Conservation (phyloP, 352 stramenopile genomes). For the Pythium monospermum region DNA sequence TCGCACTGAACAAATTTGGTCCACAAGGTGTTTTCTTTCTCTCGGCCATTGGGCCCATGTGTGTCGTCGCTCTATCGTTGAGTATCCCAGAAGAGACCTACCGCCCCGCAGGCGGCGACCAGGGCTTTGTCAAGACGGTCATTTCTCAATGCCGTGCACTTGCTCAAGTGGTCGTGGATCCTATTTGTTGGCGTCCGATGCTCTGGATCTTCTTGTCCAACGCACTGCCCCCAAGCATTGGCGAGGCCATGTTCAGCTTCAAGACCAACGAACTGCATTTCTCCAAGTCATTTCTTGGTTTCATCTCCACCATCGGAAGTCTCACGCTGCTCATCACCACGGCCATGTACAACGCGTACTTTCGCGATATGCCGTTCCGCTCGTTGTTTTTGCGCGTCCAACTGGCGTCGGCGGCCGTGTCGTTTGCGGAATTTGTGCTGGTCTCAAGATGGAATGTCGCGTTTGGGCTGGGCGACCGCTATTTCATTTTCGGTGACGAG, state of each 20-base stretch:
- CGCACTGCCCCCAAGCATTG: slow-evolving; percentile 58
- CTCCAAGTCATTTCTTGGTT: slow-evolving; percentile 71
- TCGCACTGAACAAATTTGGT: slow-evolving; percentile 50
- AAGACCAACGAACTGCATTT: slow-evolving; percentile 73
- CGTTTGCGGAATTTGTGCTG: slow-evolving; percentile 63
- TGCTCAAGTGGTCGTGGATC: slow-evolving; percentile 55
- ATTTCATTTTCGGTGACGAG: slow-evolving; percentile 82
- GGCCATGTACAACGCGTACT: slow-evolving; percentile 76
- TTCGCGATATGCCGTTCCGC: slow-evolving; percentile 72
- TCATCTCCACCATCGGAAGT: slow-evolving; percentile 71
- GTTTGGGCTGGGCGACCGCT: slow-evolving; percentile 56
- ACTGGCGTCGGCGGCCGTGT: slow-evolving; percentile 58
- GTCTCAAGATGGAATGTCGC: slow-evolving; percentile 60
- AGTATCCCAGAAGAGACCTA: slow-evolving; percentile 52
- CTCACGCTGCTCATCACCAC: slow-evolving; percentile 68
- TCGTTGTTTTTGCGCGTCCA: slow-evolving; percentile 74
- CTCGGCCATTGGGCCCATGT: slow-evolving; percentile 62
- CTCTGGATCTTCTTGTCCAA: slow-evolving; percentile 83
- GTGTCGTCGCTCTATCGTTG: slow-evolving; percentile 57
- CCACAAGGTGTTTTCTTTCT: slow-evolving; percentile 69
- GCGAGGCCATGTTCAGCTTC: slow-evolving; percentile 83
- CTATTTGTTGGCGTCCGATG: slow-evolving; percentile 73
- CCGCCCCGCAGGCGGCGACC: slow-evolving; percentile 8
- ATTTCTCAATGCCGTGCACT: slow-evolving; percentile 42
- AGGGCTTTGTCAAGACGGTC: slow-evolving; percentile 50